Percentiles rank a stretch among this genome's conserved stretches.
Conservation (phyloP, 805 yeast genomes). For the Zygosaccharomyces gambellarensis region DNA sequence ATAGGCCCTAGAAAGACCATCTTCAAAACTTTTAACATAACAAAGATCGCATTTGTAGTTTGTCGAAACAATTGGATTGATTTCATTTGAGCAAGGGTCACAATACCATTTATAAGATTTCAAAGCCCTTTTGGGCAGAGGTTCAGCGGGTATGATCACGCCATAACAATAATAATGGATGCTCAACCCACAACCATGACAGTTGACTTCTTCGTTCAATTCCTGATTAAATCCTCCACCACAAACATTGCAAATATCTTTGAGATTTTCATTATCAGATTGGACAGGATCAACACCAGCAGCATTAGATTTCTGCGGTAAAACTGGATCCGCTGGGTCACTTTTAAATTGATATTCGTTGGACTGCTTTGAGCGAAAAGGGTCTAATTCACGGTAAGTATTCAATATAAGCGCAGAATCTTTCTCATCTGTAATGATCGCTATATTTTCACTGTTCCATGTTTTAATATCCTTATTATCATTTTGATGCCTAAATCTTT, state of each 20-base stretch:
- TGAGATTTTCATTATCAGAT: neutral
- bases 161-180: conserved; percentile 76
- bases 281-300: neutral
- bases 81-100: conserved; percentile 70
- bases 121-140: neutral
- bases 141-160: conserved; percentile 15
- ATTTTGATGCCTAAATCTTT: neutral
- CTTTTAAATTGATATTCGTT: neutral
- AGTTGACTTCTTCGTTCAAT: conserved; percentile 37
- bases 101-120: conserved; percentile 61
- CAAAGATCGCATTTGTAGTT: conserved; percentile 67
- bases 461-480: neutral
- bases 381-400: conserved; percentile 1
- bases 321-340: neutral
- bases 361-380: neutral
- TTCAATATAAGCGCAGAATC: conserved; percentile 3
- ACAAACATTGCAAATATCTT: conserved; percentile 56
- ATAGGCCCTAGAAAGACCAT: conserved; percentile 43
- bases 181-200: conserved; percentile 61
- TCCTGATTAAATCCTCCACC: conserved; percentile 26
- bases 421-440: neutral
- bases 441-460: neutral
- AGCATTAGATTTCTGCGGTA: neutral
- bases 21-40: conserved; percentile 46
- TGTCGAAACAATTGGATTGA: conserved; percentile 54